Conservation (phyloP, 1,284 basidiomycete genomes). For the Vanrija sp. region DNA sequence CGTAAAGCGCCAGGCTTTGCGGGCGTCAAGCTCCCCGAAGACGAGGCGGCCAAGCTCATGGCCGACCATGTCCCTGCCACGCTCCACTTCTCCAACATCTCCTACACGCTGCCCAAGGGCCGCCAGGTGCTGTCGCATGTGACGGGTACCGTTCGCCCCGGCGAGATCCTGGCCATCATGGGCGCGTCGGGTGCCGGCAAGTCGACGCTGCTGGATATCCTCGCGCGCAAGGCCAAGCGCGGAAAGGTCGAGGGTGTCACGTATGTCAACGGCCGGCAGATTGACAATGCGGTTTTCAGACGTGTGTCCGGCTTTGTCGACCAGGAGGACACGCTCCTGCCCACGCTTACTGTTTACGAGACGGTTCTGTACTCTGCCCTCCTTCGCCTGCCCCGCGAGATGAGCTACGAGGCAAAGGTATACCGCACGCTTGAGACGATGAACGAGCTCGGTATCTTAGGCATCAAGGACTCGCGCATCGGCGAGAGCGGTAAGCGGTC, state of each 20-base stretch:
- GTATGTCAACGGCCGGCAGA: slow-evolving; percentile 79
- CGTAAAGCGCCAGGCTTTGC: slow-evolving; percentile 62
- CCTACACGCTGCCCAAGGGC: slow-evolving; percentile 65
- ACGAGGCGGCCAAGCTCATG: slow-evolving; percentile 80
- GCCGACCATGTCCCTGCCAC: slow-evolving; percentile 88
- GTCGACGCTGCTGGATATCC: slow-evolving; percentile 91
- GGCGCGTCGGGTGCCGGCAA: slow-evolving; percentile 96
- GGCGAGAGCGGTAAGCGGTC: slow-evolving; percentile 75
- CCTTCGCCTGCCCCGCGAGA: slow-evolving; percentile 82
- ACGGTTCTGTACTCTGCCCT: slow-evolving; percentile 91
- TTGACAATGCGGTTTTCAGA: slow-evolving; percentile 72
- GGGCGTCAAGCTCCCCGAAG: slow-evolving; percentile 72
- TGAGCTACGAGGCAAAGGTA: slow-evolving; percentile 91
- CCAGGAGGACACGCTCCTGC: slow-evolving; percentile 95
- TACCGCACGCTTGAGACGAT: slow-evolving; percentile 91
- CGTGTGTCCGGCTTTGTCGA: slow-evolving; percentile 84
- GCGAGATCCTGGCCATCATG: slow-evolving; percentile 90
- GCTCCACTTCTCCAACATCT: slow-evolving; percentile 79
- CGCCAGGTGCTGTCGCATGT: slow-evolving; percentile 73
- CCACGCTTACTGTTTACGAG: slow-evolving; percentile 95
- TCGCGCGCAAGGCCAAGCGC: slow-evolving; percentile 82
- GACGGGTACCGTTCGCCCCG: slow-evolving; percentile 76
- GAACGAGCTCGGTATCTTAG: slow-evolving; percentile 88
- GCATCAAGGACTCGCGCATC: slow-evolving; percentile 84
- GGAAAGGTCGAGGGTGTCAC: slow-evolving; percentile 71